Evolutionary conservation across 2,329 filamentous ascomycete species (phyloP).

Genomic region (Fusarium sp.): DNA sequence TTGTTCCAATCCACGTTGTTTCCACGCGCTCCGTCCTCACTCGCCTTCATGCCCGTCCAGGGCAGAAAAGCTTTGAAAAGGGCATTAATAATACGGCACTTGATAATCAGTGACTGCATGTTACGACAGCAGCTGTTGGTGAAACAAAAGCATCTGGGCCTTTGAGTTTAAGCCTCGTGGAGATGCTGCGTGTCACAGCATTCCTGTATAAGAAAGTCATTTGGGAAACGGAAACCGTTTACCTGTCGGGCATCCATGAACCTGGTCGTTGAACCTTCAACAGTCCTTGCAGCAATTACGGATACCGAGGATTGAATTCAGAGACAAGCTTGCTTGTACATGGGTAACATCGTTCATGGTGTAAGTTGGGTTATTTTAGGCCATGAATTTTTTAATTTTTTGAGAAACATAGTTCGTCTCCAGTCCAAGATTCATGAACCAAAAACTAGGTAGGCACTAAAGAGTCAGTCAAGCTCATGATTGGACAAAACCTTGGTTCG

Average conservation of each 20-base stretch:
- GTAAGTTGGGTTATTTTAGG: conserved; percentile 3
- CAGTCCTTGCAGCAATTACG: neutral
- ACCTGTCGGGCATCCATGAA: conserved; percentile 6
- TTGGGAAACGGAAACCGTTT: conserved; percentile 17
- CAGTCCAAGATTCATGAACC: conserved; percentile 16
- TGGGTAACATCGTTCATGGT: conserved; percentile 2
- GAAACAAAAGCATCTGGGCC: conserved; percentile 18
- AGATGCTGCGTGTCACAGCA: conserved; percentile 23
- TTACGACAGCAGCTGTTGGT: conserved; percentile 8
- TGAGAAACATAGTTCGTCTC: conserved; percentile 10
- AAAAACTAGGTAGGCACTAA: conserved; percentile 8
- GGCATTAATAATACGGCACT: conserved; percentile 10
- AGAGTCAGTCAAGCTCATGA: conserved; percentile 14
- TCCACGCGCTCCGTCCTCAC: conserved; percentile 8
- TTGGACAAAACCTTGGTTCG: conserved; percentile 9
- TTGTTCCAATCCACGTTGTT: conserved; percentile 13
- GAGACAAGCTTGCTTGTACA: too few relatives aligned
- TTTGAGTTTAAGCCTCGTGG: conserved; percentile 25
- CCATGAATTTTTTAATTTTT: too few relatives aligned
- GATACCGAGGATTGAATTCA: too few relatives aligned
- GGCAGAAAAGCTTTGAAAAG: neutral
- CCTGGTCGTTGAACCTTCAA: conserved; percentile 8
- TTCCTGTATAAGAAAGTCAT: conserved; percentile 7
- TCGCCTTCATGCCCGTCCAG: neutral
- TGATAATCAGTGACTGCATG: conserved; percentile 1